phyloP scores from a whole-genome alignment of 2,329 filamentous ascomycete species.

The Calonectria crousiana region DNA sequence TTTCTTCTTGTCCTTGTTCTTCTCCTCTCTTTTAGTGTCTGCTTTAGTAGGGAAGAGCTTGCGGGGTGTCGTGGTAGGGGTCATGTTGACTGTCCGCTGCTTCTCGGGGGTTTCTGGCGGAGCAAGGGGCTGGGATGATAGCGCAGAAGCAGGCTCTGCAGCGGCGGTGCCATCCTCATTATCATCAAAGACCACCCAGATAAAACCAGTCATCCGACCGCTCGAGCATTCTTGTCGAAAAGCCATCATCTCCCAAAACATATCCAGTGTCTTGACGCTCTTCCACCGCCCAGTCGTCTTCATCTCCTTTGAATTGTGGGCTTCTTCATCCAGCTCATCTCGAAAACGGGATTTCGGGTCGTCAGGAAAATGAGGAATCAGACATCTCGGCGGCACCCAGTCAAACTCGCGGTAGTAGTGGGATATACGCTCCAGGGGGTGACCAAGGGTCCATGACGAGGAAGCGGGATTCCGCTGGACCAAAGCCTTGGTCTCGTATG shows the following conservation, averaged over 20 bases:
- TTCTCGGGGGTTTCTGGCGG: constrained; percentile 50
- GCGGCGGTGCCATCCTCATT: constrained; percentile 32
- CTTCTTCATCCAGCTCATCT: constrained; percentile 88
- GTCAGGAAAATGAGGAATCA: constrained; percentile 93
- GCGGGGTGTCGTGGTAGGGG: constrained; percentile 49
- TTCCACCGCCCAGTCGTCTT: constrained; percentile 80
- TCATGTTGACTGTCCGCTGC: constrained; percentile 38
- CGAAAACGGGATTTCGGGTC: constrained; percentile 94
- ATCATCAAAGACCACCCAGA: constrained; percentile 90
- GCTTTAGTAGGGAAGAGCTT: constrained; percentile 47
- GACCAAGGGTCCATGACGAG: constrained; percentile 75
- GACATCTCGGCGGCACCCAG: constrained; percentile 79
- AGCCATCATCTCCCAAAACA: constrained; percentile 99
- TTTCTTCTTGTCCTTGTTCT: constrained; percentile 47
- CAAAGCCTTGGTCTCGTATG: constrained; percentile 83
- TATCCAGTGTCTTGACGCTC: constrained; percentile 84
- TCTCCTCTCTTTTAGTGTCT: constrained; percentile 21
- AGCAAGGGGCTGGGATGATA: constrained; percentile 36
- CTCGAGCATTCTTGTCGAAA: constrained; percentile 96
- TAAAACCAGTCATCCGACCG: constrained; percentile 90
- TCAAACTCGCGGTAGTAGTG: constrained; percentile 70
- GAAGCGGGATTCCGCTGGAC: constrained; percentile 69
- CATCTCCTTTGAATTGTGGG: constrained; percentile 67
- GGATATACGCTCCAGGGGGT: constrained; percentile 75
- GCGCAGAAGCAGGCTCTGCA: constrained; percentile 37